Evolutionary conservation across 345 rosid genomes (phyloP).

Genomic region (Dovyalis caffra): DNA sequence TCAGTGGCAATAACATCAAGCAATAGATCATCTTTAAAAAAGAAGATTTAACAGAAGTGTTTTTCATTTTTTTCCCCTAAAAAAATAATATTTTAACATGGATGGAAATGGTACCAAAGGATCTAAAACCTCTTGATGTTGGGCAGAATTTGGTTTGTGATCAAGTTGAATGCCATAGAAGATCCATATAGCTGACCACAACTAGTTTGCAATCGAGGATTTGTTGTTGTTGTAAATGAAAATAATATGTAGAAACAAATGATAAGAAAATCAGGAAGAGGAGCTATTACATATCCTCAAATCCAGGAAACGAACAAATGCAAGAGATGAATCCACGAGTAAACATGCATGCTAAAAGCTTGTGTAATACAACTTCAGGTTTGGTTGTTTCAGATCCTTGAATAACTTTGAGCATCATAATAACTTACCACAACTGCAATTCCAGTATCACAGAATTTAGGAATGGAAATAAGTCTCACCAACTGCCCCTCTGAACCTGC

Average conservation of each 20-base stretch:
- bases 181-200: not conserved
- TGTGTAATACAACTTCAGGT: not conserved
- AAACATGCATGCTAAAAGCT: constrained; percentile 2
- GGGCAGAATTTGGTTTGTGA: too few species aligned
- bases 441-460: constrained; percentile 74
- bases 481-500: constrained; percentile 84
- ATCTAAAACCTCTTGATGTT: too few species aligned
- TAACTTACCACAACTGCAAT: constrained; percentile 72
- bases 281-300: not conserved
- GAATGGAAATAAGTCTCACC: constrained; percentile 71
- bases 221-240: not conserved
- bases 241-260: not conserved
- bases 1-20: not conserved
- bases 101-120: too few species aligned
- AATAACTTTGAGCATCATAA: not conserved
- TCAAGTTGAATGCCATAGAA: not conserved
- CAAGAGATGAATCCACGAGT: not conserved
- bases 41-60: not conserved
- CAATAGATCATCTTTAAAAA: not conserved
- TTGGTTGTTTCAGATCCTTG: not conserved
- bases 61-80: not conserved
- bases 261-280: not conserved
- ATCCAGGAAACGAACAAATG: not conserved
- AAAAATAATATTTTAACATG: not conserved
- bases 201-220: not conserved